Base-by-base conservation (phyloP, 306 rosid species). In the Hippophae gyantsensis region DNA sequence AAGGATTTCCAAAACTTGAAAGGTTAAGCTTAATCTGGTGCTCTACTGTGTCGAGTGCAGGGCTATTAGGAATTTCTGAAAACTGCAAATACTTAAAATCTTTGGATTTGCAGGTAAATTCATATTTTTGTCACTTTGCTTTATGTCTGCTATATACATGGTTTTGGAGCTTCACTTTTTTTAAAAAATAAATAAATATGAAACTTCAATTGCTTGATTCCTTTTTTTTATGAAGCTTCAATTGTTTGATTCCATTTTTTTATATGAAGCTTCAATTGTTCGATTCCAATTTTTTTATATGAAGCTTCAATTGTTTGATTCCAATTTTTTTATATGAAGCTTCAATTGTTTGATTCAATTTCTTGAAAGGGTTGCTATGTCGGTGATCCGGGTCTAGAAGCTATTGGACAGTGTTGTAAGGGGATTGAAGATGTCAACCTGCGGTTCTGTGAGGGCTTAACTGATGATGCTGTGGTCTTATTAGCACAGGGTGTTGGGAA, bases 401-500 rank as follows among this genome's bases (percentile, higher is more conserved):
- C 88, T 63, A 82, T 92, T 68, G 99, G 99, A 59, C 74, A 74
- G 76, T 80, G 77, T 55, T 88, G 99, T 68, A 84, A 86, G 76
- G 78, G 70, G 46, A 95, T 92, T 60, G 94, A 85, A 67, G 94
- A 82, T 71, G 78, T 92, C 81, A 88, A 92, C 72, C 74, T 92
- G 74, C 94, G 86, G 55, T 92, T 92, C 66, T 92, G 99, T 48
- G 96, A 92, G 81, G 97, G 90, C 61, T 78, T 92, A 81, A 92
- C 86, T 7, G 95, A 92, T 56, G 38, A 0, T 41, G 92, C 95
- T 60, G 54, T 92, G 81, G 76, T 86, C 61, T 88, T 75, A 65
- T 68, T 92, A 62, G 85, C 94, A 32, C 43, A 26, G 27, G 89
- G 94, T 26, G 82, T 83, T 76, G 89, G 85, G 7, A 86, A 77